Percentiles rank a stretch among this genome's conserved stretches.
These are phyloP conservation scores for Xylaria polymorpha DNA, from an alignment of 2,329 filamentous ascomycete genomes.

Conservation along the genomic window DNA sequence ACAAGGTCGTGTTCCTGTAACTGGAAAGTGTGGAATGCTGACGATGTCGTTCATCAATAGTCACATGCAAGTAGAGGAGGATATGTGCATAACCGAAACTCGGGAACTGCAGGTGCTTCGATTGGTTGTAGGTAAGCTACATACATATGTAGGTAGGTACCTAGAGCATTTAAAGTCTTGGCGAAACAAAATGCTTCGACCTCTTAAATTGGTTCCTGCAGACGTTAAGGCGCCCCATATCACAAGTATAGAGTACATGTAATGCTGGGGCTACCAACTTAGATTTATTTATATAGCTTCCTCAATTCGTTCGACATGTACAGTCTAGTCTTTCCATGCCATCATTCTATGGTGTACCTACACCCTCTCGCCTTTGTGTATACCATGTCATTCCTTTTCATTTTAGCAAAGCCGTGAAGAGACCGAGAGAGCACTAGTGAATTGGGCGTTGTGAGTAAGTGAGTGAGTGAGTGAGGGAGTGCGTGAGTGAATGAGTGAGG, in stretches of 20 bases:
- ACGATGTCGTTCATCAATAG: too few relatives aligned
- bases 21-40: too few relatives aligned
- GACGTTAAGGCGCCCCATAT: too few relatives aligned
- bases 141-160: too few relatives aligned
- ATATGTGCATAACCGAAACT: not conserved
- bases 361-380: not conserved
- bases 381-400: constrained; percentile 36
- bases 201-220: too few relatives aligned
- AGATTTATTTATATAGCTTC: not conserved
- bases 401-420: constrained; percentile 8
- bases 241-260: not conserved
- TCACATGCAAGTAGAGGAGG: not conserved
- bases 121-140: too few relatives aligned
- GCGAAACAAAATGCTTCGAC: constrained; percentile 7
- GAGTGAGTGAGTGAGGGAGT: not conserved
- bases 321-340: constrained; percentile 17
- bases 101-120: too few relatives aligned
- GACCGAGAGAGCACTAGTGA: not conserved
- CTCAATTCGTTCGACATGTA: not conserved
- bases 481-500: constrained; percentile 33
- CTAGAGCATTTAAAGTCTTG: constrained; percentile 4
- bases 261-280: too few relatives aligned
- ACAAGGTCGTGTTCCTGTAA: not conserved
- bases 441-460: not conserved
- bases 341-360: not conserved